A percentile compares a stretch with the other conserved stretches of the same genome.
Conservation (phyloP, 2,329 filamentous ascomycete genomes). For the Aquanectria penicillioides region DNA sequence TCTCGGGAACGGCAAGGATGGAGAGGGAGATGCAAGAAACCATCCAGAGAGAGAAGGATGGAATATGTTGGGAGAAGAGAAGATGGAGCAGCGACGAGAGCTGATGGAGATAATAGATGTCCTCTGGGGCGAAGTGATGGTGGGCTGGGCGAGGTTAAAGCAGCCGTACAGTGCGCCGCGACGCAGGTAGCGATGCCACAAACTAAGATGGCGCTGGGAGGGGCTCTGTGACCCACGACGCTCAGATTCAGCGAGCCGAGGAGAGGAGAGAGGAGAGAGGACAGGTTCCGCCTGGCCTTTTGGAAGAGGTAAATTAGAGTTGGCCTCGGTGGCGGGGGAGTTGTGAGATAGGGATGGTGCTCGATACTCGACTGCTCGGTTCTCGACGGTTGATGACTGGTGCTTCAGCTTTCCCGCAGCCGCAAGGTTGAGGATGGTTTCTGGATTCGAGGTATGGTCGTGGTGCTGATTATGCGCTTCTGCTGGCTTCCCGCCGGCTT, state of each 20-base stretch:
- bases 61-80: conserved; percentile 35
- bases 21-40: conserved; percentile 20
- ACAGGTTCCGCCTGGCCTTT: conserved; percentile 5
- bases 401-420: neutral
- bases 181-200: conserved; percentile 22
- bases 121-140: conserved; percentile 42
- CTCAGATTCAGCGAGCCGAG: conserved; percentile 7
- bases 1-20: conserved; percentile 11
- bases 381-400: neutral
- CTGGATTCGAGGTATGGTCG: neutral
- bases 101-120: conserved; percentile 42
- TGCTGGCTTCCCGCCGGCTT: neutral
- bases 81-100: conserved; percentile 34
- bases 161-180: conserved; percentile 40
- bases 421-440: neutral
- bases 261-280: conserved; percentile 1
- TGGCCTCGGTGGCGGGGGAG: conserved; percentile 7
- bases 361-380: neutral
- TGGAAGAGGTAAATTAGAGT: conserved; percentile 14
- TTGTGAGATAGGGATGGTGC: conserved; percentile 1
- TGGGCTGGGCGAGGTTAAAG: conserved; percentile 40
- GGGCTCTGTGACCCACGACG: conserved; percentile 2
- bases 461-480: conserved; percentile 1
- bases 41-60: conserved; percentile 15
- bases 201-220: conserved; percentile 5